Percentiles rank a stretch among this genome's conserved stretches.
These are phyloP conservation scores for Albifimbria verrucaria DNA, from an alignment of 2,329 filamentous ascomycete genomes.

Conservation along the genomic window DNA sequence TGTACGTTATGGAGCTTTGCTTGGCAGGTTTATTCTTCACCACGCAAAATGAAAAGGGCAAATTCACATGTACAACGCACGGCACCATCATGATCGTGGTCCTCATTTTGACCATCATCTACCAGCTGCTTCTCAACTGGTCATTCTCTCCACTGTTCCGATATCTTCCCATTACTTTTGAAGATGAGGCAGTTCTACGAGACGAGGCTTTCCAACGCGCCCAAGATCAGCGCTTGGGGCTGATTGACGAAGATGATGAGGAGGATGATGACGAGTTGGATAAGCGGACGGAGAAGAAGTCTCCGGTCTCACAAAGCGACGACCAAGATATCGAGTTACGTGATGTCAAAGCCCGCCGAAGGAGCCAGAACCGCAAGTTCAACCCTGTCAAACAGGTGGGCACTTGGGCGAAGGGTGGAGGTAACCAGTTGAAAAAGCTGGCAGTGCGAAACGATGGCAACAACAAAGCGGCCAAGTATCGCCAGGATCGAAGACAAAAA, in stretches of 20 bases:
- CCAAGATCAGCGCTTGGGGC: slow-evolving; percentile 67
- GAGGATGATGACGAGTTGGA: slow-evolving; percentile 31
- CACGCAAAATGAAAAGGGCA: slow-evolving; percentile 52
- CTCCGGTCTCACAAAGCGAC: slow-evolving; percentile 26
- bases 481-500: slow-evolving; percentile 45
- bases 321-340: slow-evolving; percentile 38
- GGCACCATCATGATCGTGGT: slow-evolving; percentile 82
- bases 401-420: slow-evolving; percentile 38
- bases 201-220: slow-evolving; percentile 84
- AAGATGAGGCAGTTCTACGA: slow-evolving; percentile 89
- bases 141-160: slow-evolving; percentile 83
- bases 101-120: slow-evolving; percentile 67
- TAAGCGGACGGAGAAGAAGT: slow-evolving; percentile 32
- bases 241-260: slow-evolving; percentile 50
- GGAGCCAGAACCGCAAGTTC: slow-evolving; percentile 31
- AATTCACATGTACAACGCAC: slow-evolving; percentile 66
- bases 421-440: slow-evolving; percentile 44
- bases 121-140: slow-evolving; percentile 75
- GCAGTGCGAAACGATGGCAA: slow-evolving; percentile 23
- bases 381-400: slow-evolving; percentile 40
- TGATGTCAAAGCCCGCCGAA: slow-evolving; percentile 21
- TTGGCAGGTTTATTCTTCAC: slow-evolving; percentile 89
- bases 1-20: slow-evolving; percentile 93
- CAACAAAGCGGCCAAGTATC: slow-evolving; percentile 43
- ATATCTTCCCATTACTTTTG: slow-evolving; percentile 90